Conservation (phyloP, 78 protist species). For the Chrysochromulina tobinii region DNA sequence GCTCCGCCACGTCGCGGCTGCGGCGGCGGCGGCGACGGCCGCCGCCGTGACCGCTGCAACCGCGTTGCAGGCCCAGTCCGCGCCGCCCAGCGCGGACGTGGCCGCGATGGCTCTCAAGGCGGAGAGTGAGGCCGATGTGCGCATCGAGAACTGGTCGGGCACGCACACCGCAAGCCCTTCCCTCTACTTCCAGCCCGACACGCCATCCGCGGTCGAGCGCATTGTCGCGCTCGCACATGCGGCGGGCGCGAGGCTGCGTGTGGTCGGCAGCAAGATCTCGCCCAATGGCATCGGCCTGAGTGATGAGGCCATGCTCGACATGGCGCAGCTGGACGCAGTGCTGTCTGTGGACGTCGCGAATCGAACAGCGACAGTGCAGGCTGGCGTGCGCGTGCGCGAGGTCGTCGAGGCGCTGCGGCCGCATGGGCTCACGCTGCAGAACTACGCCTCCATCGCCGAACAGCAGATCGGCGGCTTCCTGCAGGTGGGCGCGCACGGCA, state of each 20-base stretch:
- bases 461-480: conserved; percentile 33
- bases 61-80: too few species aligned
- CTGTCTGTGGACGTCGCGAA: background rate
- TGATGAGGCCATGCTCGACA: background rate
- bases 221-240: background rate
- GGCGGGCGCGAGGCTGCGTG: background rate
- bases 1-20: too few species aligned
- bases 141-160: conserved; percentile 10
- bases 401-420: conserved; percentile 35
- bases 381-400: conserved; percentile 25
- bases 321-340: background rate
- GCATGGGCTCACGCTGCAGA: conserved; percentile 36
- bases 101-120: too few species aligned
- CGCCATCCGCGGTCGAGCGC: background rate
- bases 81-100: too few species aligned
- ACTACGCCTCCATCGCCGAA: conserved; percentile 31
- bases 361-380: conserved; percentile 6
- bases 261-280: background rate
- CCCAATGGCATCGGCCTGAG: conserved; percentile 33
- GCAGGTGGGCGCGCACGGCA: conserved; percentile 34
- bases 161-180: background rate
- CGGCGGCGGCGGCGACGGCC: too few species aligned
- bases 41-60: too few species aligned
- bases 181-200: conserved; percentile 8
- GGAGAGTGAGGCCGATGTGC: background rate